Evolutionary conservation across 1,284 basidiomycete species (phyloP).

Genomic region (Trichosporon sp.): DNA sequence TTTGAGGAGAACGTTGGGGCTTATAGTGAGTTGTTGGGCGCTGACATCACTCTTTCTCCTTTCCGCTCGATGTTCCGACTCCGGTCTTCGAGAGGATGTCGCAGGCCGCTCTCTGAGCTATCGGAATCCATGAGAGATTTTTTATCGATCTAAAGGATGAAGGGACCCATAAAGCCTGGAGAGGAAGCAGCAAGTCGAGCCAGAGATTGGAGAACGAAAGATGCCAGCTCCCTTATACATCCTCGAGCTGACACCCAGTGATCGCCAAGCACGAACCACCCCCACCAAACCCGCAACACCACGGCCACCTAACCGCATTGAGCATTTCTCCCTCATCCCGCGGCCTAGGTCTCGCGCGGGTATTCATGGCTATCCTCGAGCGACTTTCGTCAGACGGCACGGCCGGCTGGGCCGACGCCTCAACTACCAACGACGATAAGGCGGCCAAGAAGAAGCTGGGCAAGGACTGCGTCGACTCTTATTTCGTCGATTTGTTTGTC

Average conservation of each 20-base stretch:
- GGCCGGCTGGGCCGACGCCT: slow-evolving; percentile 9
- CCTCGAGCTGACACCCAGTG: slow-evolving; percentile 30
- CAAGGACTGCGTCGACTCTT: slow-evolving; percentile 41
- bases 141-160: no score
- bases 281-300: slow-evolving; percentile 42
- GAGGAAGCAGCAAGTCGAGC: background rate
- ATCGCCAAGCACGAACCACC: slow-evolving; percentile 48
- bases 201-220: no score
- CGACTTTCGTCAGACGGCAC: slow-evolving; percentile 25
- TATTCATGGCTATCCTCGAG: slow-evolving; percentile 46
- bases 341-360: slow-evolving; percentile 42
- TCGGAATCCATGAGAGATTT: no score
- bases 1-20: slow-evolving; percentile 24
- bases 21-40: slow-evolving; percentile 43
- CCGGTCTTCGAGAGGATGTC: no score
- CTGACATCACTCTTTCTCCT: background rate
- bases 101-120: no score
- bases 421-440: background rate
- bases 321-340: slow-evolving; percentile 43
- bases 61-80: background rate
- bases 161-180: no score
- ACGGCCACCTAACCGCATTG: slow-evolving; percentile 47
- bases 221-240: no score
- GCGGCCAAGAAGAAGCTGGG: background rate
- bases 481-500: slow-evolving; percentile 49